phyloP scores from a whole-genome alignment of 805 yeast species.

The Candida arabinofermentans region DNA sequence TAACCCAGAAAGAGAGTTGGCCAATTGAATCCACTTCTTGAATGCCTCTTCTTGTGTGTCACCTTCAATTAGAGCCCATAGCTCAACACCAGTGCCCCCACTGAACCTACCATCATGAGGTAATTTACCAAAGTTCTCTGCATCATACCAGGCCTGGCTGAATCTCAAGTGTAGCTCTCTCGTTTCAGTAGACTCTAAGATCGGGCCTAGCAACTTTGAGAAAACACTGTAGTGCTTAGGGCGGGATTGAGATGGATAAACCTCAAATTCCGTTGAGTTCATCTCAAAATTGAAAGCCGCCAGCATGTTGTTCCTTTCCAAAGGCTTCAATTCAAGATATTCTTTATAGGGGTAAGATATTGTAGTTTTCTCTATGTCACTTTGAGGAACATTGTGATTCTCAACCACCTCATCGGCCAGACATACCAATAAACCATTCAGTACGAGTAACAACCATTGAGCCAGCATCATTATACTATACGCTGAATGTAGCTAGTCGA shows the following conservation, averaged over 20 bases:
- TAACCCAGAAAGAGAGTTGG: slow-evolving; percentile 78
- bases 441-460: not conserved
- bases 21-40: slow-evolving; percentile 63
- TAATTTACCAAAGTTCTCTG: slow-evolving; percentile 78
- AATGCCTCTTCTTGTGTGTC: slow-evolving; percentile 49
- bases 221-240: slow-evolving; percentile 58
- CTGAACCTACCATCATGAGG: slow-evolving; percentile 67
- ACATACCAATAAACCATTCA: not conserved
- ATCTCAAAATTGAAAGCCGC: slow-evolving; percentile 69
- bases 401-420: not conserved
- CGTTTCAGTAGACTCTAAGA: slow-evolving; percentile 60
- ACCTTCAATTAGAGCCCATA: slow-evolving; percentile 85
- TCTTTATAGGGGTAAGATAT: slow-evolving; percentile 52
- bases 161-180: slow-evolving; percentile 81
- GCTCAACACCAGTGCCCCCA: slow-evolving; percentile 95
- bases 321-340: slow-evolving; percentile 56
- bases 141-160: slow-evolving; percentile 94
- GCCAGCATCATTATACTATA: not conserved
- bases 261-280: slow-evolving; percentile 41
- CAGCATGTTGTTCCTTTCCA: slow-evolving; percentile 66
- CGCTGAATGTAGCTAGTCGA: no score
- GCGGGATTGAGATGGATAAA: slow-evolving; percentile 19
- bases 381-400: not conserved
- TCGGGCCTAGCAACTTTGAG: slow-evolving; percentile 78
- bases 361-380: not conserved